Conservation (phyloP, 805 yeast genomes). For the Starmerella bombicola region DNA sequence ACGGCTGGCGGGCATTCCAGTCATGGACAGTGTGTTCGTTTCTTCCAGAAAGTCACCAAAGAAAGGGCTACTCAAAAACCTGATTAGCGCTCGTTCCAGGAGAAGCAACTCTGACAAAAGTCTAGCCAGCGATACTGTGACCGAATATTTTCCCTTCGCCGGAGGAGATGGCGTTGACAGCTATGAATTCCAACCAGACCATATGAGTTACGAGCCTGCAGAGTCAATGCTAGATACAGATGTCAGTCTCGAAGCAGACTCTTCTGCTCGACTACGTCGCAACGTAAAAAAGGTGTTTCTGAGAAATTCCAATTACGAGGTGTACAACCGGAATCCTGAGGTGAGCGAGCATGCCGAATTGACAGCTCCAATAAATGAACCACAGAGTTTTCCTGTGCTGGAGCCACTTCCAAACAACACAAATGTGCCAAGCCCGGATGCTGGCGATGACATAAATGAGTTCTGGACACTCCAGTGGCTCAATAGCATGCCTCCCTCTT, state of each 20-base stretch:
- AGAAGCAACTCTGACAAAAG: neutral
- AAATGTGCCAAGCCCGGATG: neutral
- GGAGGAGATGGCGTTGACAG: slow-evolving; percentile 14
- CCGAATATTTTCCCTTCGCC: slow-evolving; percentile 16
- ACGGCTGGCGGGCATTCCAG: too few species aligned
- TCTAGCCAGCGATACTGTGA: neutral
- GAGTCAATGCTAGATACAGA: slow-evolving; percentile 15
- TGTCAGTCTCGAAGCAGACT: slow-evolving; percentile 5
- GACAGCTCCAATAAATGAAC: neutral
- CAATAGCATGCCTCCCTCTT: neutral
- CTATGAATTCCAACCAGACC: slow-evolving; percentile 1
- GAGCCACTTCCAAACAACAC: too few species aligned
- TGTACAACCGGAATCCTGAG: neutral
- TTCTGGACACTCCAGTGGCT: slow-evolving; percentile 1
- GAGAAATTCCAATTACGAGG: slow-evolving; percentile 15
- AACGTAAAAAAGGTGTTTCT: slow-evolving; percentile 7
- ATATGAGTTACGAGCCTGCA: slow-evolving; percentile 19
- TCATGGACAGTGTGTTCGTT: slow-evolving; percentile 15
- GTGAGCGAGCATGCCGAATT: neutral
- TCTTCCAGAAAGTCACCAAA: neutral
- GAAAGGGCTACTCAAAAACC: neutral
- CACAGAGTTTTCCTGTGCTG: neutral
- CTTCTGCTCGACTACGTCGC: slow-evolving; percentile 1
- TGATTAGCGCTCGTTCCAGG: neutral
- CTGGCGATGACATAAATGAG: neutral